Percentiles rank a stretch among this genome's conserved stretches.
Evolutionary conservation across 169 alveolate species (phyloP).

Genomic region (Eimeria necatrix): DNA sequence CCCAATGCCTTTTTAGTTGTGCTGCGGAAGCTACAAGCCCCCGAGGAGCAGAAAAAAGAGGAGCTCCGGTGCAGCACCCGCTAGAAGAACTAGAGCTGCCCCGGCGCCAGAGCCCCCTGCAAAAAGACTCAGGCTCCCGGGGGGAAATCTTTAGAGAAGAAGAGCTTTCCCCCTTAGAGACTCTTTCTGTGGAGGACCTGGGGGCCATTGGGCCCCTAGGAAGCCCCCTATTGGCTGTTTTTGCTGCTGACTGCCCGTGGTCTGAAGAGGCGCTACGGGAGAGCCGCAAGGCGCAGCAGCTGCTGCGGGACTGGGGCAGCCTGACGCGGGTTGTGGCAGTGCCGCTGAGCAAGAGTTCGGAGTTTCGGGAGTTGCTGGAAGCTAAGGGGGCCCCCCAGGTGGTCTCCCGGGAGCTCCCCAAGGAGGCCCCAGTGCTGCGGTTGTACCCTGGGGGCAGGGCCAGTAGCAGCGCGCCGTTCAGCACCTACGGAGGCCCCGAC

Average conservation of each 20-base stretch:
- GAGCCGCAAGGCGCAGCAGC: slow-evolving; percentile 16
- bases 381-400: background rate
- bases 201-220: background rate
- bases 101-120: too few species aligned
- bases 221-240: slow-evolving; percentile 16
- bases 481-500: background rate
- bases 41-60: too few species aligned
- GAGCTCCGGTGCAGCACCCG: too few species aligned
- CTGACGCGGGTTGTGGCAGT: background rate
- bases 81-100: too few species aligned
- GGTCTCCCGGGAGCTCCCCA: background rate
- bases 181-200: background rate
- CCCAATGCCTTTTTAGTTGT: too few species aligned
- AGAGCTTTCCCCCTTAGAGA: background rate
- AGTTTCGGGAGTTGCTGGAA: background rate
- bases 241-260: slow-evolving; percentile 10
- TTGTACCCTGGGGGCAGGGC: background rate
- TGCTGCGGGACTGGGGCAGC: slow-evolving; percentile 14
- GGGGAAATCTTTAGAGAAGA: background rate
- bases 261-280: slow-evolving; percentile 64
- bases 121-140: too few species aligned
- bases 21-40: too few species aligned
- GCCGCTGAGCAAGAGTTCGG: background rate
- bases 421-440: background rate
- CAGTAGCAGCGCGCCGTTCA: background rate